Conservation (phyloP, 78 protist species). For the Speleostelium caveatum region DNA sequence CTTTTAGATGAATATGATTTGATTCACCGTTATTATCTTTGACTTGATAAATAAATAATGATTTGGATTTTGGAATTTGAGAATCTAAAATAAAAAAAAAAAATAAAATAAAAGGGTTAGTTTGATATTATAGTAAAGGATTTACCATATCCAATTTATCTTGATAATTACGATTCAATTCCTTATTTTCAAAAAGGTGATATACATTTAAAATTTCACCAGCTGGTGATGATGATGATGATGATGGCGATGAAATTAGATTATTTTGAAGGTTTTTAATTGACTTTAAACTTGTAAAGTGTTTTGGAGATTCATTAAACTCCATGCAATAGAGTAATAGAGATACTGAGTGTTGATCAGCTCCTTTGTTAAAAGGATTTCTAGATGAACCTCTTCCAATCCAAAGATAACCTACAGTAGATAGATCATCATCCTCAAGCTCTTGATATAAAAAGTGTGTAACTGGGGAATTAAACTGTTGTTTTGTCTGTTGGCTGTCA, state of each 20-base stretch:
- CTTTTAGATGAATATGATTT: not conserved
- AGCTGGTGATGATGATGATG: too few relatives aligned
- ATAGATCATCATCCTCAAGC: conserved; percentile 51
- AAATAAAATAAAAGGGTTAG: too few relatives aligned
- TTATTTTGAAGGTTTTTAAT: too few relatives aligned
- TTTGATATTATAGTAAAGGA: not conserved
- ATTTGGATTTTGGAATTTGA: conserved; percentile 11
- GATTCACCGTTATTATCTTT: not conserved
- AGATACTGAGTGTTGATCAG: not conserved
- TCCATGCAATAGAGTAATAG: not conserved
- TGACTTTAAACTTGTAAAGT: too few relatives aligned
- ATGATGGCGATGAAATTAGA: too few relatives aligned
- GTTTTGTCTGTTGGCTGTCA: too few relatives aligned
- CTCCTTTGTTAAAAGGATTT: not conserved
- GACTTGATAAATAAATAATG: conserved; percentile 19
- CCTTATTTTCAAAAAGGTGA: conserved; percentile 14
- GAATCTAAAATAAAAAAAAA: too few relatives aligned
- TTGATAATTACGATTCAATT: not conserved
- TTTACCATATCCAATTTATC: not conserved
- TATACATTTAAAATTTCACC: conserved; percentile 5
- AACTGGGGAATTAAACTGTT: conserved; percentile 41
- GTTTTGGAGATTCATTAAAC: conserved; percentile 6
- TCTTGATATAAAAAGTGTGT: conserved; percentile 64
- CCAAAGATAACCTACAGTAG: conserved; percentile 14
- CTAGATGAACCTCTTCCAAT: conserved; percentile 48